These are phyloP conservation scores for Acorus gramineus DNA, from an alignment of 106 monocot species.

Conservation along the genomic window DNA sequence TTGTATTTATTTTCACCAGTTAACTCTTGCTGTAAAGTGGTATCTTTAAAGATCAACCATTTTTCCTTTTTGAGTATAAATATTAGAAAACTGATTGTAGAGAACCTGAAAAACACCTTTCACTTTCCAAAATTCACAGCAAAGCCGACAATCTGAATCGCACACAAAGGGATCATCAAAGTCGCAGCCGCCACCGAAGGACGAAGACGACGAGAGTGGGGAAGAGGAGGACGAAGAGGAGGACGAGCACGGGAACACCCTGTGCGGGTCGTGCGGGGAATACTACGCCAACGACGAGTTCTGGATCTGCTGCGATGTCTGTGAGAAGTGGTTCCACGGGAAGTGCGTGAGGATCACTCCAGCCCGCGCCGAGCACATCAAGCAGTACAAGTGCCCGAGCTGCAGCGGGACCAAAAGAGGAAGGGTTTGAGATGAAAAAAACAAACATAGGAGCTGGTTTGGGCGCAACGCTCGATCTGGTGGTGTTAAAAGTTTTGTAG, in stretches of 20 bases:
- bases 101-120: neutral
- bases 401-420: constrained; percentile 56
- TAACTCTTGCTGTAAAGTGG: neutral
- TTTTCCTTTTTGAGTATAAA: too few relatives aligned
- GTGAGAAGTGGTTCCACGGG: constrained; percentile 8
- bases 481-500: too few relatives aligned
- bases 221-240: constrained; percentile 57
- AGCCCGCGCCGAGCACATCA: constrained; percentile 64
- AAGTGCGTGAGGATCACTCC: constrained; percentile 66
- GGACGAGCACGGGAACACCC: constrained; percentile 41
- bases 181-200: constrained; percentile 20
- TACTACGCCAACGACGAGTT: constrained; percentile 51
- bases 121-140: constrained; percentile 4
- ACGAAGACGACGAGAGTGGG: constrained; percentile 23
- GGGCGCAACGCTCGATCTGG: too few relatives aligned
- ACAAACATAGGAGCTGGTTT: too few relatives aligned
- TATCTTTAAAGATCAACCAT: neutral
- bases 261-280: constrained; percentile 56
- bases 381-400: constrained; percentile 68
- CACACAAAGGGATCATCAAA: constrained; percentile 15
- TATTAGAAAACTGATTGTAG: too few relatives aligned
- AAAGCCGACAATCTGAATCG: constrained; percentile 18
- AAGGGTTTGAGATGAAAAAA: constrained; percentile 4
- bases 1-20: neutral
- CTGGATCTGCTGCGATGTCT: constrained; percentile 65